Evolutionary conservation across 306 rosid species (phyloP).

Genomic region (Canavalia ensiformis): DNA sequence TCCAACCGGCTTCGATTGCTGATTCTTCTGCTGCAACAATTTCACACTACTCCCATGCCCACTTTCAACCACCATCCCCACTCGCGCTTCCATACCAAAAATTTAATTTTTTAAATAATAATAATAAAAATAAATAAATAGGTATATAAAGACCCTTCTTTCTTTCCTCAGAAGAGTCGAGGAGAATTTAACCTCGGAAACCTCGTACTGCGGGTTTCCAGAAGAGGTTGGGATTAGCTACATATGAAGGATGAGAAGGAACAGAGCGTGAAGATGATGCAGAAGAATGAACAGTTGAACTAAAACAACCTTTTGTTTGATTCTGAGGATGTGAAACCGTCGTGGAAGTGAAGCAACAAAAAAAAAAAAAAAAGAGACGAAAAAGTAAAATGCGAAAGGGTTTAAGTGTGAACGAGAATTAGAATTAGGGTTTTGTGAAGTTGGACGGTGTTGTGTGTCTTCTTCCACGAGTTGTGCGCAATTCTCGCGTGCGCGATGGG

Average conservation of each 20-base stretch:
- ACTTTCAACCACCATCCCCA: constrained; percentile 42
- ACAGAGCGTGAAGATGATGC: not conserved
- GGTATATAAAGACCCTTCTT: not conserved
- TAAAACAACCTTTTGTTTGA: not conserved
- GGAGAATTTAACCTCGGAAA: not conserved
- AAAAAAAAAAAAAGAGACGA: not conserved
- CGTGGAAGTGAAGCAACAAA: not conserved
- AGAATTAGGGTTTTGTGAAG: too few species aligned
- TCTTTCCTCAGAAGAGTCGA: not conserved
- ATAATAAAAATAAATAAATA: not conserved
- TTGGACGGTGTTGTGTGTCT: too few species aligned
- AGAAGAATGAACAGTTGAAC: not conserved
- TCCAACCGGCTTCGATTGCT: constrained; percentile 38
- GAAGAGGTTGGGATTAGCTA: not conserved
- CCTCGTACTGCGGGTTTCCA: not conserved
- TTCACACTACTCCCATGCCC: constrained; percentile 16
- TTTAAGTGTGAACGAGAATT: not conserved
- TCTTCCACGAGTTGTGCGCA: too few species aligned
- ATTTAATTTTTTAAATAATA: not conserved
- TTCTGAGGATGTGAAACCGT: not conserved
- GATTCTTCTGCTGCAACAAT: constrained; percentile 25
- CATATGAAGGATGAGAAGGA: not conserved
- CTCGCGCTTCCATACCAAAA: constrained; percentile 20
- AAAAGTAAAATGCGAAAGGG: not conserved
- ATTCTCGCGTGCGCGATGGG: too few species aligned